Conservation (phyloP, 352 stramenopile genomes). For the Phytophthora cactorum region DNA sequence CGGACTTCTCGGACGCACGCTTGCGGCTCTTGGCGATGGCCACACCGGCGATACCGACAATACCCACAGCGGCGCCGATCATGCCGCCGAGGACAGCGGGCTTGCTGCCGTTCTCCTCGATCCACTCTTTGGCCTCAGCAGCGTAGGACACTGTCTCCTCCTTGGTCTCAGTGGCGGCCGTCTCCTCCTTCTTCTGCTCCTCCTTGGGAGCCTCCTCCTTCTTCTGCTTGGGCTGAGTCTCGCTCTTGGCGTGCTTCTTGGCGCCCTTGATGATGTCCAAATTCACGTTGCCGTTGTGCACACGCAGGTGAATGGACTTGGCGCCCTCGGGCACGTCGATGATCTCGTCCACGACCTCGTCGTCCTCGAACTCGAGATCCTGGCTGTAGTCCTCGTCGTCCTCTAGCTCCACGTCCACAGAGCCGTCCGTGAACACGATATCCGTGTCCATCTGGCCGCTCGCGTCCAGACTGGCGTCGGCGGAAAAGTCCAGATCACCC, state of each 20-base stretch:
- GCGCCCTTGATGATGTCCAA: conserved; percentile 57
- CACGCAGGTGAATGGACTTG: conserved; percentile 53
- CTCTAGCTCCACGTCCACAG: conserved; percentile 47
- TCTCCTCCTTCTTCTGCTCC: conserved; percentile 21
- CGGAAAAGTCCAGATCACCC: conserved; percentile 33
- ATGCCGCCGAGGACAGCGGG: conserved; percentile 43
- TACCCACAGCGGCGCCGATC: conserved; percentile 53
- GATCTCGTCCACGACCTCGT: conserved; percentile 48
- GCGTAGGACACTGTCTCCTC: conserved; percentile 48
- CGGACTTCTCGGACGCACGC: conserved; percentile 46
- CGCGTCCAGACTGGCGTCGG: conserved; percentile 34
- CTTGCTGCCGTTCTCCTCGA: conserved; percentile 46
- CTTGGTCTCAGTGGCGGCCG: conserved; percentile 17
- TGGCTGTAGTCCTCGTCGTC: conserved; percentile 58
- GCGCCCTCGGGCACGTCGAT: conserved; percentile 56
- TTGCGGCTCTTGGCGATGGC: conserved; percentile 58
- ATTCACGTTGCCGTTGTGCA: conserved; percentile 57
- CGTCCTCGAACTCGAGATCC: conserved; percentile 50
- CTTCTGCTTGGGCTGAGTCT: conserved; percentile 26
- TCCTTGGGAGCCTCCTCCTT: conserved; percentile 30
- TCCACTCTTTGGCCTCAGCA: conserved; percentile 47
- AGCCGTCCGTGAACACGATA: conserved; percentile 40
- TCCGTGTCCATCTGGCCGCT: conserved; percentile 40
- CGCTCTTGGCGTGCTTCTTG: conserved; percentile 24
- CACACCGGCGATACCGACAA: conserved; percentile 51